Conservation (phyloP, 164 flowering plant species). For the Saururus chinensis region DNA sequence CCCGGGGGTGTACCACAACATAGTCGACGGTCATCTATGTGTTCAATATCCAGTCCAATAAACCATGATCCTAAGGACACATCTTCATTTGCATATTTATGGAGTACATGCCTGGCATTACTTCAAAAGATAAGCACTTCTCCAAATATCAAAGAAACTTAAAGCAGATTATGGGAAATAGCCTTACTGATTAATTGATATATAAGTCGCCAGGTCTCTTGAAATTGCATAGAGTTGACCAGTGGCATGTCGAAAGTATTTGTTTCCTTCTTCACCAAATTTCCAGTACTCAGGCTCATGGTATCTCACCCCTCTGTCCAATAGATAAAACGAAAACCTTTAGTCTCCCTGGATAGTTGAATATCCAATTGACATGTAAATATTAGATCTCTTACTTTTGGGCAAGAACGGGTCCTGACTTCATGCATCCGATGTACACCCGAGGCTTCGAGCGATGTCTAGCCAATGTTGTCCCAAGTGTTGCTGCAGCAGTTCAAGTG, state of each 20-base stretch:
- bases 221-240: slow-evolving; percentile 94
- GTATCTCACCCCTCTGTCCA: slow-evolving; percentile 77
- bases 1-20: slow-evolving; percentile 96
- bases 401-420: slow-evolving; percentile 94
- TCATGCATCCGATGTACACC: slow-evolving; percentile 95
- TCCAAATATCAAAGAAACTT: no score
- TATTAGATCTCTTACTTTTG: slow-evolving; percentile 52
- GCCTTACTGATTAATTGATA: slow-evolving; percentile 78
- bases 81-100: slow-evolving; percentile 87
- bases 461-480: slow-evolving; percentile 71
- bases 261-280: slow-evolving; percentile 93
- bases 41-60: slow-evolving; percentile 87
- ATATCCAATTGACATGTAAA: not conserved
- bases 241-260: slow-evolving; percentile 93
- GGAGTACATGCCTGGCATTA: slow-evolving; percentile 64
- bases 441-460: slow-evolving; percentile 65
- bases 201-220: slow-evolving; percentile 71
- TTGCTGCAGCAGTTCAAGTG: slow-evolving; percentile 40
- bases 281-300: slow-evolving; percentile 97
- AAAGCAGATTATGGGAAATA: not conserved
- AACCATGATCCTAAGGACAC: slow-evolving; percentile 94
- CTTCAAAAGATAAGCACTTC: not conserved
- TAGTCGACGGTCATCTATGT: slow-evolving; percentile 78
- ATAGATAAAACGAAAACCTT: slow-evolving; percentile 1
- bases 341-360: not conserved